A percentile compares a stretch with the other conserved stretches of the same genome.
These are phyloP conservation scores for Suillus lakei DNA, from an alignment of 768 basidiomycete genomes.

Conservation along the genomic window DNA sequence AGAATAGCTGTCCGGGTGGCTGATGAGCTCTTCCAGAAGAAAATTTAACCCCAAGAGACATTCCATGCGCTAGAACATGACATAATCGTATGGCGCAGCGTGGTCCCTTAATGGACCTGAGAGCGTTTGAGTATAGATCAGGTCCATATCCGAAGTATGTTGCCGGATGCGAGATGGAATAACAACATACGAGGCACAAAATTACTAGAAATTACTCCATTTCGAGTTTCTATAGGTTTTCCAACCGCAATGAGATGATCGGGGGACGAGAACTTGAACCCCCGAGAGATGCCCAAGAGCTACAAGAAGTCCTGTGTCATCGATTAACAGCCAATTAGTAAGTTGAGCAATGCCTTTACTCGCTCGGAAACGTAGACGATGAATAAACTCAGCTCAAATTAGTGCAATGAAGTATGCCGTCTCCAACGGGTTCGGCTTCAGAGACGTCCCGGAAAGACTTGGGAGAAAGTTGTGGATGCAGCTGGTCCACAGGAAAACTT, in stretches of 20 bases:
- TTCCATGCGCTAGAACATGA: slow-evolving; percentile 30
- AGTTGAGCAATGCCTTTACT: slow-evolving; percentile 34
- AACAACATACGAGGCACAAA: slow-evolving; percentile 34
- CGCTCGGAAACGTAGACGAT: slow-evolving; percentile 24
- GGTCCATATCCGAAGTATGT: slow-evolving; percentile 30
- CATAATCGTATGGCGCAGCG: slow-evolving; percentile 21
- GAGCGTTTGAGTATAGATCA: slow-evolving; percentile 26
- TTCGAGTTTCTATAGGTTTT: slow-evolving; percentile 8
- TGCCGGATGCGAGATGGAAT: slow-evolving; percentile 27
- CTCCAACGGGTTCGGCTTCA: slow-evolving; percentile 37
- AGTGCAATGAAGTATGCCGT: slow-evolving; percentile 33
- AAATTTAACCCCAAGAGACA: slow-evolving; percentile 23
- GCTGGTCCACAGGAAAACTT: slow-evolving; percentile 31
- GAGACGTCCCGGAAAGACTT: slow-evolving; percentile 34
- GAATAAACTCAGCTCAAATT: slow-evolving; percentile 17
- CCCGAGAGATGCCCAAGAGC: slow-evolving; percentile 9
- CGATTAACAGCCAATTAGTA: slow-evolving; percentile 32
- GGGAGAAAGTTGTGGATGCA: slow-evolving; percentile 14
- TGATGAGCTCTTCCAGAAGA: slow-evolving; percentile 31
- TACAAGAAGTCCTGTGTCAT: slow-evolving; percentile 16
- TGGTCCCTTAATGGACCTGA: slow-evolving; percentile 36
- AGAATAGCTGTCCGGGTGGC: slow-evolving; percentile 24
- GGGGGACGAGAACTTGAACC: slow-evolving; percentile 28
- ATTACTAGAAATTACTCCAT: slow-evolving; percentile 18
- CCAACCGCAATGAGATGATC: slow-evolving; percentile 19